Conservation (phyloP, 345 rosid species). For the Salix koriyanagi region DNA sequence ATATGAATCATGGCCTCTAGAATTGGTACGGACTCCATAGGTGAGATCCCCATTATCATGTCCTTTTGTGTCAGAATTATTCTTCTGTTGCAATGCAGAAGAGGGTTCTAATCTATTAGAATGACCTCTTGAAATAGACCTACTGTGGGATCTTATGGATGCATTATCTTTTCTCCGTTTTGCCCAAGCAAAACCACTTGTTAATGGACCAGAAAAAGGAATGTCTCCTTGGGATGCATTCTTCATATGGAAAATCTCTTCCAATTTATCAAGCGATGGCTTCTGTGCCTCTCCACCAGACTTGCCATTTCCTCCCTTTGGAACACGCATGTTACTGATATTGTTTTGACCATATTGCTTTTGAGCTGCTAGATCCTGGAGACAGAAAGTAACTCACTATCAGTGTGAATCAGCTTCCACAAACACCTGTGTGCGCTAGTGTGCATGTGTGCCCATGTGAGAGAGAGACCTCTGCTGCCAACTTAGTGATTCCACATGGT, state of each 20-base stretch:
- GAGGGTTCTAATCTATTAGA: conserved; percentile 44
- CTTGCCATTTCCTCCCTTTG: conserved; percentile 32
- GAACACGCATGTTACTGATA: conserved; percentile 16
- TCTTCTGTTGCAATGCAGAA: conserved; percentile 36
- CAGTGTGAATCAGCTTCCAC: conserved; percentile 5
- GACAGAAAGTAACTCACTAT: conserved; percentile 10
- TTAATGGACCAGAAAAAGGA: conserved; percentile 85
- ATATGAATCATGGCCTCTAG: conserved; percentile 52
- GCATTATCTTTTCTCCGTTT: conserved; percentile 64
- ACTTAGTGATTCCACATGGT: conserved; percentile 46
- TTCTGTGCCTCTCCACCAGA: conserved; percentile 43
- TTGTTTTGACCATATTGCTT: conserved; percentile 33
- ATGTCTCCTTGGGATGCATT: conserved; percentile 86
- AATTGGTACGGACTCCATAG: conserved; percentile 37
- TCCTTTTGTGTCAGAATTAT: conserved; percentile 39
- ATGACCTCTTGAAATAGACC: conserved; percentile 65
- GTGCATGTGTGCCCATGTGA: conserved; percentile 7
- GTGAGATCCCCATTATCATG: conserved; percentile 33
- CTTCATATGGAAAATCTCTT: conserved; percentile 66
- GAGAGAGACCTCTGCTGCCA: conserved; percentile 71
- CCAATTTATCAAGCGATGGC: conserved; percentile 41
- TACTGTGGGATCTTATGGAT: conserved; percentile 45
- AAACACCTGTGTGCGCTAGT: background rate
- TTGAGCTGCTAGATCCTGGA: conserved; percentile 53
- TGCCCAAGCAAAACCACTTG: conserved; percentile 96